phyloP scores from a whole-genome alignment of 1,284 basidiomycete species.

The Apiotrichum siamense region DNA sequence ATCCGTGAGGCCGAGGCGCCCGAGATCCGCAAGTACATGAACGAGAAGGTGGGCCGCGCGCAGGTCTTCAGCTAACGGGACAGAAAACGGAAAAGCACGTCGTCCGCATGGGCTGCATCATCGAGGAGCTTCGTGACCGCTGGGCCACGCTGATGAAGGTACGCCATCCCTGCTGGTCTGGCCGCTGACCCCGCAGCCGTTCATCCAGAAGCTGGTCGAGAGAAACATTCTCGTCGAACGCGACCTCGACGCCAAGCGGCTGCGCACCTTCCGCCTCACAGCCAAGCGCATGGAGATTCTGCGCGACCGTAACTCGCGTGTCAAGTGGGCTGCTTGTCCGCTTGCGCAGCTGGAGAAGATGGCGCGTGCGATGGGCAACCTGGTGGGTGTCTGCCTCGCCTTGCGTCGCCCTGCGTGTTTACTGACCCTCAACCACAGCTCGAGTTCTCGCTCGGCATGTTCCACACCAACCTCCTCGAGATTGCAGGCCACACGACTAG shows the following conservation, averaged over 20 bases:
- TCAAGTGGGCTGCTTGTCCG: constrained; percentile 28
- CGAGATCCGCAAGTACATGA: constrained; percentile 79
- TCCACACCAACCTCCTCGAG: constrained; percentile 57
- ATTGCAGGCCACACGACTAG: constrained; percentile 39
- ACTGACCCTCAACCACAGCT: constrained; percentile 51
- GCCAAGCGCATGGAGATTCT: constrained; percentile 34
- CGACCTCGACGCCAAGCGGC: constrained; percentile 36
- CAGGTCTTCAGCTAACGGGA: not conserved
- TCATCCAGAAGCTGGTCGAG: constrained; percentile 36
- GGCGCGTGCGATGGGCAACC: constrained; percentile 72
- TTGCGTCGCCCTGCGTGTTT: too few relatives aligned
- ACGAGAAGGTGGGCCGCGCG: constrained; percentile 64
- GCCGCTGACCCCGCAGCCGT: constrained; percentile 23
- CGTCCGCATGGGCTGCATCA: constrained; percentile 57
- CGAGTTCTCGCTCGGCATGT: constrained; percentile 75
- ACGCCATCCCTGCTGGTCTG: constrained; percentile 18
- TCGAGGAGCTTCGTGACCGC: constrained; percentile 37
- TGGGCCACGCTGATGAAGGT: constrained; percentile 66
- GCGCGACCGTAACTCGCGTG: constrained; percentile 18
- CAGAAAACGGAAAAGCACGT: constrained; percentile 54
- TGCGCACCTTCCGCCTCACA: constrained; percentile 38
- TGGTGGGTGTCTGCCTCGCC: constrained; percentile 52
- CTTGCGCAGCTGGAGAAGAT: constrained; percentile 49
- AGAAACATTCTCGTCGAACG: constrained; percentile 36
- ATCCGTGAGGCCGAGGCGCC: constrained; percentile 87